Evolutionary conservation across 2,329 filamentous ascomycete species (phyloP), one percentile per base, ranked within the genome.

Genomic region (Alternaria arbusti): DNA sequence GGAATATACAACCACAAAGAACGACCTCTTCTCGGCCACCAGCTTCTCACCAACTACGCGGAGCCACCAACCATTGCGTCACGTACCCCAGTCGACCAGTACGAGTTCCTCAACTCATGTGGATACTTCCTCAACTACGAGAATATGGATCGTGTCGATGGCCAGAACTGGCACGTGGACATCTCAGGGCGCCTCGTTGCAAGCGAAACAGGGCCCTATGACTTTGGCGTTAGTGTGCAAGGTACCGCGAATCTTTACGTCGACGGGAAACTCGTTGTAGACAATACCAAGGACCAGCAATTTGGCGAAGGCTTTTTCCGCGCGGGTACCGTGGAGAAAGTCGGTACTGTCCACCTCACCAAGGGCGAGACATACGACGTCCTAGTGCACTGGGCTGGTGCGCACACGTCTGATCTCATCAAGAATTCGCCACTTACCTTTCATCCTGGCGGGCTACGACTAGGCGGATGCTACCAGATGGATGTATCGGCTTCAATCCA

Each of bases 291-390:
- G 36, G 88, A 87, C 44, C 86, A 88, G 69, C 80, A 32, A 36
- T 17, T 15, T 13, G 55, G 55, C 9, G 26, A 17, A 10, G 84
- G 86, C 10, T 91, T 91, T 82, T 90, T 90, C 68, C 87, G 88
- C n/a, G 82, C 82, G 23, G 88, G 86, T 6, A 91, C 88, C 0
- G 79, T 84, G 9, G 89, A 91, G 73, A 88, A 90, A 68, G 84
- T 83, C 26, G 88, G 87, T 3, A 79, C 78, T 2, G 84, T 87
- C 60, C 76, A 84, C 13, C 80, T 91, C 47, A 84, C 86, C 67
- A 87, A 86, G 66, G 88, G 87, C 9, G 82, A 87, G 68, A 83
- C 81, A 3, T 82, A 83, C 89, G 69, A 51, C 1, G 36, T 71
- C 17, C 10, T 44, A 15, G 51, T 69, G 5, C 47, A 63, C 43